A percentile compares a stretch with the other conserved stretches of the same genome.
phyloP scores from a whole-genome alignment of 2,329 filamentous ascomycete genomes.

The Colletotrichum liriopes region DNA sequence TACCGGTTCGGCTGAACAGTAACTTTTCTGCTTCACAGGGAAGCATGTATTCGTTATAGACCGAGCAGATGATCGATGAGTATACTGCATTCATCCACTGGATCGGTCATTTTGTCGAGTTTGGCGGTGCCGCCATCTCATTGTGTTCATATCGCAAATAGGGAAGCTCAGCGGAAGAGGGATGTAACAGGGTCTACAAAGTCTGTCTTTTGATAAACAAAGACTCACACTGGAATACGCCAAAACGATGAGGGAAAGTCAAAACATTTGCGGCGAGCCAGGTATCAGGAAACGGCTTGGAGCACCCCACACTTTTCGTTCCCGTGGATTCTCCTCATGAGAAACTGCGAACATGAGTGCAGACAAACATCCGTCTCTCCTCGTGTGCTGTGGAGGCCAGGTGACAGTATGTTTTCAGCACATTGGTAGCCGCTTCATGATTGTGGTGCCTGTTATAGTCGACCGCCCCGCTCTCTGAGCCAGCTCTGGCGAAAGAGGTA shows the following conservation, averaged over 20 bases:
- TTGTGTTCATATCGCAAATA: not conserved
- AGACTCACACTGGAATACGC: not conserved
- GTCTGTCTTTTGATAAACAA: not conserved
- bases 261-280: not conserved
- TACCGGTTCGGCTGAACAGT: not conserved
- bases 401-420: no score
- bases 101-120: not conserved
- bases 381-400: no score
- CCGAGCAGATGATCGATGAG: not conserved
- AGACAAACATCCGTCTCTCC: no score
- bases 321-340: not conserved
- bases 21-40: no score
- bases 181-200: not conserved
- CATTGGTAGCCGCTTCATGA: no score
- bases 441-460: no score
- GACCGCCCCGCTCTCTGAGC: no score
- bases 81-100: not conserved
- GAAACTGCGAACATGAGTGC: no score
- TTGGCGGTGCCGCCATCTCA: not conserved
- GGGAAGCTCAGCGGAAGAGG: not conserved
- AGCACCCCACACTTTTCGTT: no score
- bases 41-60: no score
- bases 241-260: not conserved
- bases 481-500: no score
- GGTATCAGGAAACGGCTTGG: not conserved